Conservation (phyloP, 1,139 yeast genomes). For the Scheffersomyces lignicola region DNA sequence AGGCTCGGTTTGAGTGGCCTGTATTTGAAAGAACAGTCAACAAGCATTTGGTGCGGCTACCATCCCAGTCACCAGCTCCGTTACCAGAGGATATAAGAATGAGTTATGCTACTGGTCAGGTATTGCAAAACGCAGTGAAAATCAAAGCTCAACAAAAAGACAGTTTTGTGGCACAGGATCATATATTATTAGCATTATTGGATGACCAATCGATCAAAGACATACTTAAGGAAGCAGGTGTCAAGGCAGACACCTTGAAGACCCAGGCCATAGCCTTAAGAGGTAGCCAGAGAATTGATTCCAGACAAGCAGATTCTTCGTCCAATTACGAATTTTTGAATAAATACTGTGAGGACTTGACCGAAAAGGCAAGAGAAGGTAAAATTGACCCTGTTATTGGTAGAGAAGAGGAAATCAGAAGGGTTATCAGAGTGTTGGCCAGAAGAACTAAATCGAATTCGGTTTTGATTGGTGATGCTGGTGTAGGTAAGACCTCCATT, state of each 20-base stretch:
- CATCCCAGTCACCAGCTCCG: slow-evolving; percentile 87
- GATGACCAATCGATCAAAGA: slow-evolving; percentile 73
- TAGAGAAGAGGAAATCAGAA: slow-evolving; percentile 95
- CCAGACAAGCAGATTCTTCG: slow-evolving; percentile 91
- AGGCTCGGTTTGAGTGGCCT: slow-evolving; percentile 87
- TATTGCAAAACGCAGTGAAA: slow-evolving; percentile 67
- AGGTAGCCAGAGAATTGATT: slow-evolving; percentile 90
- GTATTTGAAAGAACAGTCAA: slow-evolving; percentile 78
- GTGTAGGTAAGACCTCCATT: slow-evolving; percentile 98
- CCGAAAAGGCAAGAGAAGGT: slow-evolving; percentile 91
- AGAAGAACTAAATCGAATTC: slow-evolving; percentile 97
- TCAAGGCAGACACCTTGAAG: slow-evolving; percentile 71
- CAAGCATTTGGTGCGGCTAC: slow-evolving; percentile 76
- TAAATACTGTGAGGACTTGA: slow-evolving; percentile 90
- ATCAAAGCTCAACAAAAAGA: slow-evolving; percentile 89
- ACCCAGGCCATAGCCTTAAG: slow-evolving; percentile 82
- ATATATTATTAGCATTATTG: slow-evolving; percentile 77
- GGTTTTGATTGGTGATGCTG: slow-evolving; percentile 96
- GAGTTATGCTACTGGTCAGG: slow-evolving; percentile 67
- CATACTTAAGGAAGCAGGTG: slow-evolving; percentile 71
- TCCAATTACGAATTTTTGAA: slow-evolving; percentile 77
- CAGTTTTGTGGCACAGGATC: slow-evolving; percentile 91
- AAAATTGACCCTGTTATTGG: slow-evolving; percentile 98
- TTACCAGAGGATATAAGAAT: slow-evolving; percentile 75
- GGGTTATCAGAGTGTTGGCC: slow-evolving; percentile 90